Percentiles rank a stretch among this genome's conserved stretches.
phyloP scores from a whole-genome alignment of 2,329 filamentous ascomycete genomes.

The Escovopsis weberi region DNA sequence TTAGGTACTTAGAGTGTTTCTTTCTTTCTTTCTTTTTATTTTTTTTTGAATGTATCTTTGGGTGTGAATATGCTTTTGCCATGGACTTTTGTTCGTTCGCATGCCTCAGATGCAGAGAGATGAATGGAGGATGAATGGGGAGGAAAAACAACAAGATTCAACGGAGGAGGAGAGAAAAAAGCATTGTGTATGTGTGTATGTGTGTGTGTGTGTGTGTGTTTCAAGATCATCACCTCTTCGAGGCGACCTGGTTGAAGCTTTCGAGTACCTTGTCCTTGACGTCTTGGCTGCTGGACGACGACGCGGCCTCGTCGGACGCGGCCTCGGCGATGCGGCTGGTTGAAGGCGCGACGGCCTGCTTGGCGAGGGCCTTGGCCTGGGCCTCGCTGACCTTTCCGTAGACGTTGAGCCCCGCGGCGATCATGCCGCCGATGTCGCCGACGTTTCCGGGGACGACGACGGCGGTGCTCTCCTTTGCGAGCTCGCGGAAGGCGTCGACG shows the following conservation, averaged over 20 bases:
- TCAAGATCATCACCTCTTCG: slow-evolving; percentile 14
- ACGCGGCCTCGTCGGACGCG: slow-evolving; percentile 4
- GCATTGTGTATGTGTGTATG: neutral
- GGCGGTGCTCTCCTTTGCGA: slow-evolving; percentile 90
- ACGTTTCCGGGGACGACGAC: slow-evolving; percentile 95
- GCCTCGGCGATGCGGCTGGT: slow-evolving; percentile 2
- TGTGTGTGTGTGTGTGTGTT: neutral
- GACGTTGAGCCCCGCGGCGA: slow-evolving; percentile 86
- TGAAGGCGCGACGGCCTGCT: slow-evolving; percentile 26
- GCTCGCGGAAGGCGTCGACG: slow-evolving; percentile 81
- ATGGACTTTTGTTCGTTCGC: no score
- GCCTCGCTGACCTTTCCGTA: slow-evolving; percentile 84
- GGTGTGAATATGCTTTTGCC: no score
- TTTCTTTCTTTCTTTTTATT: no score
- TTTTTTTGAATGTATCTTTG: no score
- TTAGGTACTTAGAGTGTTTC: no score
- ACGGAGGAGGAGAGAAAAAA: no score
- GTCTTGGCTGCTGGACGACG: slow-evolving; percentile 7
- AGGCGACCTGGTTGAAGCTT: slow-evolving; percentile 23
- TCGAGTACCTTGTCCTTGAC: slow-evolving; percentile 27
- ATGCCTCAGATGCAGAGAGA: no score
- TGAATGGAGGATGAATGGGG: no score
- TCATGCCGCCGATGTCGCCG: slow-evolving; percentile 92
- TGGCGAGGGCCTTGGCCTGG: slow-evolving; percentile 54
- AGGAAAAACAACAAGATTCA: no score